Evolutionary conservation across 228 moss, liverwort and hornwort species (phyloP).

Genomic region (Sphagnum magellanicum): DNA sequence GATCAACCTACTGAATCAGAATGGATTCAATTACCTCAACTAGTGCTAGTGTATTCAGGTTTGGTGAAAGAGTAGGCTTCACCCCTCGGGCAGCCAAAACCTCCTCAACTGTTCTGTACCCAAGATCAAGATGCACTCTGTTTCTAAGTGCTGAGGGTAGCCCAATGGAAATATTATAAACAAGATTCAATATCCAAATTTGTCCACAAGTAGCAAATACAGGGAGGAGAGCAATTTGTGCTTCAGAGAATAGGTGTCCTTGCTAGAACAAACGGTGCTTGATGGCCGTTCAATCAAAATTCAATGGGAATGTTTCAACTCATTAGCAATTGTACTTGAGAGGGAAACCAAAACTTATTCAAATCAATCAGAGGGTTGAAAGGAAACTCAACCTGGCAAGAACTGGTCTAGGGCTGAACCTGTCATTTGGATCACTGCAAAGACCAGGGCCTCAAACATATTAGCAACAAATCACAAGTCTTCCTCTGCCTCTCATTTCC

Average conservation of each 20-base stretch:
- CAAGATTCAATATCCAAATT: no score
- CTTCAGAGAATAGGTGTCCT: no score
- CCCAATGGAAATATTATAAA: no score
- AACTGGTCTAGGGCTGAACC: constrained; percentile 86
- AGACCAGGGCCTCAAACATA: background rate
- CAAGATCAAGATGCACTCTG: background rate
- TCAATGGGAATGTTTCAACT: no score
- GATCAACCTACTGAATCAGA: background rate
- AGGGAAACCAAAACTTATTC: background rate
- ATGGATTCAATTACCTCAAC: constrained; percentile 63
- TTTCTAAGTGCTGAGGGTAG: no score
- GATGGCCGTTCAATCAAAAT: no score
- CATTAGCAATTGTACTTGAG: background rate
- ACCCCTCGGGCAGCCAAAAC: constrained; percentile 94
- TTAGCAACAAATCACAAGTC: constrained; percentile 10
- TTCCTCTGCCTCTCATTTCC: background rate
- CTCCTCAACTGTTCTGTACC: constrained; percentile 79
- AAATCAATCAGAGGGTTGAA: background rate
- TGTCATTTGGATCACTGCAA: constrained; percentile 84
- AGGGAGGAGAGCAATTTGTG: no score
- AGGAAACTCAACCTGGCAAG: constrained; percentile 67
- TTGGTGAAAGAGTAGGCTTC: constrained; percentile 95
- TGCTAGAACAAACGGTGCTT: no score
- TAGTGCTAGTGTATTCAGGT: constrained; percentile 88
- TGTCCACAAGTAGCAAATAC: no score